A percentile compares a stretch with the other conserved stretches of the same genome.
These are phyloP conservation scores for Ganoderma multipileum DNA, from an alignment of 1,284 basidiomycete species.

Conservation along the genomic window DNA sequence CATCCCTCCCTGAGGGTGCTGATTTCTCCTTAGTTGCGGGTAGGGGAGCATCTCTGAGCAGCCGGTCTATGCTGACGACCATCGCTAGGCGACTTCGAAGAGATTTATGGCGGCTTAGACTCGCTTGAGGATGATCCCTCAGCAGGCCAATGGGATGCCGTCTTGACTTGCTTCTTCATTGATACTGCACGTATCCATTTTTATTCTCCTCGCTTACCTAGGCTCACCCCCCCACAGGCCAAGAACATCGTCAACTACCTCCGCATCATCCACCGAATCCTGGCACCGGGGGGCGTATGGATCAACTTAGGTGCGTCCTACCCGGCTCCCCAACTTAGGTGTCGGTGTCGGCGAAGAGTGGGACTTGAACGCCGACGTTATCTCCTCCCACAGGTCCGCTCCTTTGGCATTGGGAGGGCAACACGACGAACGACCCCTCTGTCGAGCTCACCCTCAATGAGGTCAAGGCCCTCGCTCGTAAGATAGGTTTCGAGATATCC, in stretches of 20 bases:
- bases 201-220: background rate
- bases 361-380: background rate
- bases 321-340: no score
- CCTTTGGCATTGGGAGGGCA: slow-evolving; percentile 97
- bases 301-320: slow-evolving; percentile 71
- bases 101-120: slow-evolving; percentile 78
- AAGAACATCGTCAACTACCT: slow-evolving; percentile 94
- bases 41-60: slow-evolving; percentile 32
- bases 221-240: slow-evolving; percentile 55
- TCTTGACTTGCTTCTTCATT: slow-evolving; percentile 97
- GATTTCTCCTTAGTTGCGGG: slow-evolving; percentile 81
- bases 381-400: slow-evolving; percentile 73
- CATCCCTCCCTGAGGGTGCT: slow-evolving; percentile 64
- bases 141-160: slow-evolving; percentile 82
- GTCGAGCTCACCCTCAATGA: slow-evolving; percentile 93
- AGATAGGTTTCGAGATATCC: slow-evolving; percentile 83
- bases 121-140: slow-evolving; percentile 63
- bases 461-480: slow-evolving; percentile 76
- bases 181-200: slow-evolving; percentile 71
- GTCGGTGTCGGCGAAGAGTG: background rate
- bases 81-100: slow-evolving; percentile 84
- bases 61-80: background rate
- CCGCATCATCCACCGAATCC: slow-evolving; percentile 79
- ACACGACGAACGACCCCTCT: slow-evolving; percentile 78
- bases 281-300: slow-evolving; percentile 88